Percentiles rank a stretch among this genome's conserved stretches.
phyloP scores from a whole-genome alignment of 352 stramenopile species.

The Phytophthora macrochlamydospora region DNA sequence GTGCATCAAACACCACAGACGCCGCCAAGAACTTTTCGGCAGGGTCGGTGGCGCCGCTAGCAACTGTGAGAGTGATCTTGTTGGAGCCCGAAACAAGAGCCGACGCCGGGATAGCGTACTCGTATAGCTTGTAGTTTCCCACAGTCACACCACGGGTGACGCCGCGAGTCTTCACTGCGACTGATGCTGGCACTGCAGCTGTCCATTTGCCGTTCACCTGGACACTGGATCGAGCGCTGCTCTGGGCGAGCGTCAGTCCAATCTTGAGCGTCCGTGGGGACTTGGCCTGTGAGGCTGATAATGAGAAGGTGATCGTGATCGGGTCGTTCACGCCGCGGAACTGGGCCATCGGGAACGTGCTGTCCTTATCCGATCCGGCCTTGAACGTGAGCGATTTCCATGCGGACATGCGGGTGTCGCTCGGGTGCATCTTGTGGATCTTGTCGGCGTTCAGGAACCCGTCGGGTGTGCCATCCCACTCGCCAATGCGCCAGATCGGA shows the following conservation, averaged over 20 bases:
- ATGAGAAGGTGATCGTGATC: constrained; percentile 38
- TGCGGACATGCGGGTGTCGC: constrained; percentile 41
- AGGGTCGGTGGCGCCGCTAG: constrained; percentile 47
- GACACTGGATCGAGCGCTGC: constrained; percentile 32
- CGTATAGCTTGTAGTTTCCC: constrained; percentile 59
- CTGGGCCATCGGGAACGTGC: constrained; percentile 46
- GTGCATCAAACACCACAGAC: constrained; percentile 53
- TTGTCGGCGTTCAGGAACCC: constrained; percentile 60
- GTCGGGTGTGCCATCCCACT: constrained; percentile 44
- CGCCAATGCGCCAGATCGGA: constrained; percentile 45
- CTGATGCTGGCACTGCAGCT: constrained; percentile 24
- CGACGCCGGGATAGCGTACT: constrained; percentile 48
- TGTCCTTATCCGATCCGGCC: constrained; percentile 19
- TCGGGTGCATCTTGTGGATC: constrained; percentile 58
- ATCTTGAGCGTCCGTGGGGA: constrained; percentile 39
- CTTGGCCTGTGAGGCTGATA: constrained; percentile 31
- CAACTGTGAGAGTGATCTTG: constrained; percentile 42
- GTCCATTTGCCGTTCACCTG: constrained; percentile 43
- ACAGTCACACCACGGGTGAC: constrained; percentile 47
- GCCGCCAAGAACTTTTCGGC: constrained; percentile 45
- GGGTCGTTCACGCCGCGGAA: constrained; percentile 33
- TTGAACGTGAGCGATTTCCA: constrained; percentile 35
- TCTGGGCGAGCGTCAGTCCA: constrained; percentile 45
- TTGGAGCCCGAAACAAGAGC: constrained; percentile 44
- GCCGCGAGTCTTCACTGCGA: constrained; percentile 49